phyloP scores from a whole-genome alignment of 1,284 basidiomycete genomes.

The Mycosarcoma mackinlayi region DNA sequence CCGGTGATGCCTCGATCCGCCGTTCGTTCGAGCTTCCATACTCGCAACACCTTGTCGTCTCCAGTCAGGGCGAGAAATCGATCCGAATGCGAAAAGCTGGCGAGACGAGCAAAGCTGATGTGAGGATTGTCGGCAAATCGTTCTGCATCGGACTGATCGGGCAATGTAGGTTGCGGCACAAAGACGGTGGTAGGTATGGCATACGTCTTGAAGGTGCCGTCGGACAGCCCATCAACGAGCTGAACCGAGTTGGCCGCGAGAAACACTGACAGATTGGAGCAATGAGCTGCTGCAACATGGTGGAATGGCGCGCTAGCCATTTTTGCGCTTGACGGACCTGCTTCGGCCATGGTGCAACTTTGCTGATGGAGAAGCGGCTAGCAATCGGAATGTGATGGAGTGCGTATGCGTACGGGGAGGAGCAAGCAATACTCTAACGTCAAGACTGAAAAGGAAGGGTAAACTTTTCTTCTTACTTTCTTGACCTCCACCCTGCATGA shows the following conservation, averaged over 20 bases:
- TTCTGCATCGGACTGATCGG: constrained; percentile 48
- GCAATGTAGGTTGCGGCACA: constrained; percentile 44
- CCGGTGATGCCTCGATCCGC: constrained; percentile 15
- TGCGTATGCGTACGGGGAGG: background rate
- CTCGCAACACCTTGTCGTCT: constrained; percentile 63
- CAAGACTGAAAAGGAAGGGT: no score
- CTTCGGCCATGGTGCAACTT: constrained; percentile 31
- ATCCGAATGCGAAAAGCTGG: constrained; percentile 53
- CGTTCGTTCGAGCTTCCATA: constrained; percentile 43
- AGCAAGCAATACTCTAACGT: no score
- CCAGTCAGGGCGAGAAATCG: constrained; percentile 57
- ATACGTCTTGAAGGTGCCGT: constrained; percentile 23
- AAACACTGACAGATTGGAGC: constrained; percentile 25
- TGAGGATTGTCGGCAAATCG: constrained; percentile 34
- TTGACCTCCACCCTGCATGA: constrained; percentile 44
- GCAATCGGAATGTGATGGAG: background rate
- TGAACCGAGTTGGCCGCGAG: constrained; percentile 52
- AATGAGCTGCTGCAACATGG: constrained; percentile 39
- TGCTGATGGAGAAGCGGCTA: background rate
- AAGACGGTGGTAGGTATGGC: constrained; percentile 40
- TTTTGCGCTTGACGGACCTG: constrained; percentile 28
- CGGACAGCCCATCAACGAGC: constrained; percentile 24
- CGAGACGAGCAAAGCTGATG: constrained; percentile 55
- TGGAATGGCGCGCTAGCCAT: constrained; percentile 42
- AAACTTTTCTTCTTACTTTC: no score